Percentiles rank a stretch among this genome's conserved stretches.
Conservation (phyloP, 306 rosid species). For the Citrullus colocynthis region DNA sequence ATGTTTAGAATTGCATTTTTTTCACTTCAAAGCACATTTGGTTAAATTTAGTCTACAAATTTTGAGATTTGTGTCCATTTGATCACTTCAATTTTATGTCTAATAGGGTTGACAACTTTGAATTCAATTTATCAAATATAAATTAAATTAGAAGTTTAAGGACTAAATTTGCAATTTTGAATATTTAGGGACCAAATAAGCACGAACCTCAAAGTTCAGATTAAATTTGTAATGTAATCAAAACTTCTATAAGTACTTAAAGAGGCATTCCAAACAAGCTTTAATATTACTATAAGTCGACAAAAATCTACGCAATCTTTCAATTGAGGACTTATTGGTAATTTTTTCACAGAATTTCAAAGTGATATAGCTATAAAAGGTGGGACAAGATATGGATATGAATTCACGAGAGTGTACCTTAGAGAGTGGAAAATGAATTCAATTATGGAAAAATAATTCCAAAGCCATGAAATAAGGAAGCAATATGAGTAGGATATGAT, state of each 20-base stretch:
- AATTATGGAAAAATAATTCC: constrained; percentile 3
- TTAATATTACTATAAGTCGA: not conserved
- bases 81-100: not conserved
- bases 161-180: not conserved
- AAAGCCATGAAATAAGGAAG: not conserved
- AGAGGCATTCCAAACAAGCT: too few relatives aligned
- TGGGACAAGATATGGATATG: not conserved
- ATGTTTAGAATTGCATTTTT: too few relatives aligned
- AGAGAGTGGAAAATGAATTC: not conserved
- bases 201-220: too few relatives aligned
- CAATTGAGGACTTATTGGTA: not conserved
- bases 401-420: not conserved
- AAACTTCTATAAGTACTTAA: not conserved
- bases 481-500: not conserved
- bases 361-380: not conserved
- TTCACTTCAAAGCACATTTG: not conserved
- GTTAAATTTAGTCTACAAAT: too few relatives aligned
- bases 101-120: too few relatives aligned
- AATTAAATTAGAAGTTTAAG: too few relatives aligned
- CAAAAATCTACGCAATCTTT: too few relatives aligned
- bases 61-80: not conserved
- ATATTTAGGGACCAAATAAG: not conserved
- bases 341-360: not conserved
- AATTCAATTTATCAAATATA: too few relatives aligned
- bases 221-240: too few relatives aligned